Evolutionary conservation across 768 basidiomycete genomes (phyloP), one percentile per base, ranked within the genome.

Genomic region (Lepiota brunneoincarnata): DNA sequence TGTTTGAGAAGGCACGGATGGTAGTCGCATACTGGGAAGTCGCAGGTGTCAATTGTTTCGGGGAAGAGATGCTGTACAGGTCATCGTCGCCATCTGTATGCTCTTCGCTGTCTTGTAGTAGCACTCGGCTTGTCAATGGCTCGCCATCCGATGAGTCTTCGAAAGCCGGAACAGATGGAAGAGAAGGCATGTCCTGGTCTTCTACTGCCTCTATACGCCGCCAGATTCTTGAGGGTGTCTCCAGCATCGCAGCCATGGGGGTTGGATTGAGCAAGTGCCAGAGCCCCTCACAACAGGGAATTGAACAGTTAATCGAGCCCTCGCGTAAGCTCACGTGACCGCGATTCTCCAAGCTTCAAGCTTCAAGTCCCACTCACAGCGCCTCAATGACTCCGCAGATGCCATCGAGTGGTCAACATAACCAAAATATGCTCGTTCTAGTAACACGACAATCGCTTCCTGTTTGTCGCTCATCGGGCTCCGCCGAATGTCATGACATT

Each of bases 171-270:
- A 92, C 68, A 2, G 89, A 89, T 2, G 91, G 91, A 2, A 93
- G 73, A 26, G 91, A 93, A 9, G 91, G 87, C 75, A 92, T 87
- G 58, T 91, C 89, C 58, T 75, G 69, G 56, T 83, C 81, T 60
- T 91, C 86, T n/a, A 79, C 73, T 0, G 80, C 85, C 67, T 93
- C 83, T 47, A 93, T 91, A 42, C 91, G 80, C 24, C 91, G 79
- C 87, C 86, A 89, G 63, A 93, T 84, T 40, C 90, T 77, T 21
- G 91, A 93, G 0, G 91, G 91, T 14, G 91, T 93, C 69, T 93
- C 91, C 7, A 83, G 75, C 70, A 81, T 68, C 14, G 75, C 75
- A 63, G 83, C 76, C 71, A 80, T 78, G 11, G 48, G 35, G 21
- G 20, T 24, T 42, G 50, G 20, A 17, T 11, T 5, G 12, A 12